phyloP scores from a whole-genome alignment of 2,329 filamentous ascomycete species.

The Aureobasidium sp. region DNA sequence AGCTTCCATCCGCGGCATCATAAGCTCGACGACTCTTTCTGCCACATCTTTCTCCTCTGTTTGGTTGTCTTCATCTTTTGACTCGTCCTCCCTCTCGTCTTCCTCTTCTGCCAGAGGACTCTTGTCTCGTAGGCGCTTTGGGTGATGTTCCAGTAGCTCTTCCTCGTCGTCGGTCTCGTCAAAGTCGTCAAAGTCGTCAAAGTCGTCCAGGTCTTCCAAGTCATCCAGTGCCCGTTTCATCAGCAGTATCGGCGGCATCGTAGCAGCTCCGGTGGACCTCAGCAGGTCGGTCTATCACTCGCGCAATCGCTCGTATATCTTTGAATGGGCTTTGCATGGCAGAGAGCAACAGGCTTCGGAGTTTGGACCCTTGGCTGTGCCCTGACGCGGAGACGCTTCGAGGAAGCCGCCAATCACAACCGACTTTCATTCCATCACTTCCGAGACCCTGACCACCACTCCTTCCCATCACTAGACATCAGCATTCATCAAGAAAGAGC shows the following conservation, averaged over 20 bases:
- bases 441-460: neutral
- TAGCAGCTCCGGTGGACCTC: neutral
- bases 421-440: slow-evolving; percentile 1
- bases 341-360: neutral
- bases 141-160: neutral
- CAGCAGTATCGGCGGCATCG: slow-evolving; percentile 2
- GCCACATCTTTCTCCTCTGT: neutral
- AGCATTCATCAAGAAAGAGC: neutral
- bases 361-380: neutral
- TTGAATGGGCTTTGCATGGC: neutral
- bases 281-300: neutral
- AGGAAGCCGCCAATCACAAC: neutral
- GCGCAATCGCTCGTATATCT: neutral
- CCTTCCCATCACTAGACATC: neutral
- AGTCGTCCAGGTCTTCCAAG: neutral
- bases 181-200: neutral
- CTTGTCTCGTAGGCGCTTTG: neutral
- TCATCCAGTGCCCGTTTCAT: neutral
- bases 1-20: neutral
- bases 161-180: neutral
- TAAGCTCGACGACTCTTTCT: neutral
- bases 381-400: neutral
- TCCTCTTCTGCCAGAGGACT: neutral
- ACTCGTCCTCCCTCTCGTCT: neutral
- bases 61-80: neutral